Evolutionary conservation across 176 grass and related monocot genomes (phyloP).

Genomic region (Aegilops bicornis): DNA sequence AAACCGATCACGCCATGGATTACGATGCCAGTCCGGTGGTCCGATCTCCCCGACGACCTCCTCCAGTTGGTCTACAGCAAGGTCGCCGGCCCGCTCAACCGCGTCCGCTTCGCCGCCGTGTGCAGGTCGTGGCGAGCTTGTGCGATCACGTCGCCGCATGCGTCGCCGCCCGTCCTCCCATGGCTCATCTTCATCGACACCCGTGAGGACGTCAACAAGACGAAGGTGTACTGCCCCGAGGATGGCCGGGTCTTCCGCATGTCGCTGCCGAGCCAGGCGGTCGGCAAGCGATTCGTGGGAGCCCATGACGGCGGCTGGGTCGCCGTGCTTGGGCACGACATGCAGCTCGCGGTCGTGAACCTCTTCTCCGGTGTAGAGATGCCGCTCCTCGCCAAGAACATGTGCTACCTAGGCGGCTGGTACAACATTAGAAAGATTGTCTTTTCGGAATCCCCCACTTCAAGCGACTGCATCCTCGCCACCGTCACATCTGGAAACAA

Average conservation of each 20-base stretch:
- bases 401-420: neutral
- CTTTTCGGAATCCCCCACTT: neutral
- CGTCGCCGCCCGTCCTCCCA: neutral
- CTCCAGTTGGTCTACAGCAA: neutral
- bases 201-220: neutral
- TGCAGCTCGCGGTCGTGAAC: neutral
- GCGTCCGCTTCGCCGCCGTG: neutral
- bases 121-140: neutral
- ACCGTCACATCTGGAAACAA: neutral
- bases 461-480: neutral
- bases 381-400: neutral
- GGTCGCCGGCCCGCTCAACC: neutral
- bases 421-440: neutral
- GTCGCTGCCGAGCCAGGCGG: neutral
- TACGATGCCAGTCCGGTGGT: neutral
- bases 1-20: too few species aligned
- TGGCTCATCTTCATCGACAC: neutral
- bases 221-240: neutral
- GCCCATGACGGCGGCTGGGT: neutral
- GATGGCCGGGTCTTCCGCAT: neutral
- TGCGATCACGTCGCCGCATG: accelerated
- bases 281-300: neutral
- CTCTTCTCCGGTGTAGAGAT: neutral
- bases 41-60: neutral
- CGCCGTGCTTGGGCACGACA: neutral